These are phyloP conservation scores for Candida anglica DNA, from an alignment of 805 yeast species.

Conservation along the genomic window DNA sequence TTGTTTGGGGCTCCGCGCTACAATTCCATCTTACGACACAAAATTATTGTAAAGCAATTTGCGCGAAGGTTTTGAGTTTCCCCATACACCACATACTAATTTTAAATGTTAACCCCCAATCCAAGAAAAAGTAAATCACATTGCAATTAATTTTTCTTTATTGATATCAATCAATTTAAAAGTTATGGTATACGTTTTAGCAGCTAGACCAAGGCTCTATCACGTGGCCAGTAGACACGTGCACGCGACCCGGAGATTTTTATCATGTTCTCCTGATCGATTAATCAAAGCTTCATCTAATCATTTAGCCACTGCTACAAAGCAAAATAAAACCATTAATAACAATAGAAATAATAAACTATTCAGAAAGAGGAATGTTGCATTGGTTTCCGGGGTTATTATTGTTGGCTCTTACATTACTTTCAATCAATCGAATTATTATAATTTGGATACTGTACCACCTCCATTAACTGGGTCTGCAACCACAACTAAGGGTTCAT, in stretches of 20 bases:
- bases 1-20: too few species aligned
- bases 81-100: too few species aligned
- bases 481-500: constrained; percentile 1
- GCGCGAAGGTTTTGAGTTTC: too few species aligned
- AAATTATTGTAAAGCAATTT: too few species aligned
- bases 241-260: constrained; percentile 11
- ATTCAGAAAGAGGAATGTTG: constrained; percentile 29
- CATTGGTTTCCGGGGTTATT: constrained; percentile 37
- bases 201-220: constrained; percentile 16
- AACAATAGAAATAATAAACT: constrained; percentile 9
- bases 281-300: constrained; percentile 10
- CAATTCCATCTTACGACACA: too few species aligned
- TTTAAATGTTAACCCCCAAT: too few species aligned
- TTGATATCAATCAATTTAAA: too few species aligned
- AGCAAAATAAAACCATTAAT: constrained; percentile 2
- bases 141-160: too few species aligned
- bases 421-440: constrained; percentile 36
- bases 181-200: constrained; percentile 15
- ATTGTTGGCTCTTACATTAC: constrained; percentile 41
- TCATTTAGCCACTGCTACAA: constrained; percentile 1
- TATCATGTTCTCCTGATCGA: constrained; percentile 10
- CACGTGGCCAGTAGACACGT: constrained; percentile 13
- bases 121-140: too few species aligned
- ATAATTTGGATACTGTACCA: constrained; percentile 37
- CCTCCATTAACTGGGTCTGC: constrained; percentile 10